phyloP scores from a whole-genome alignment of 2,329 filamentous ascomycete genomes.

The Fusarium succisae region DNA sequence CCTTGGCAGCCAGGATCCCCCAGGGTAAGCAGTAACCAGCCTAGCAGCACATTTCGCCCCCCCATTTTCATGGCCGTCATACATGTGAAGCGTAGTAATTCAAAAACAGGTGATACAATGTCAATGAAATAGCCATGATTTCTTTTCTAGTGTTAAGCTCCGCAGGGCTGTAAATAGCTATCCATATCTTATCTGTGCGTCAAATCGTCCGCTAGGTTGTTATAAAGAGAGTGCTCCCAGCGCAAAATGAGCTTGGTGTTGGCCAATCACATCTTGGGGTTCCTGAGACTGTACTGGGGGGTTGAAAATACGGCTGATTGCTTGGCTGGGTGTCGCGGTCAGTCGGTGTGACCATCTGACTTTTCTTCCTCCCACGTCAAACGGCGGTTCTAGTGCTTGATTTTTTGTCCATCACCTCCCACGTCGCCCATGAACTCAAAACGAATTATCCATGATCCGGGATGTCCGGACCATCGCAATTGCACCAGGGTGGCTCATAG shows the following conservation, averaged over 20 bases:
- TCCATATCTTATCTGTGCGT: accelerated
- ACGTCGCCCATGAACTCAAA: accelerated
- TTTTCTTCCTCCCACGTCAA: accelerated
- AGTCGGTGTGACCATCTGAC: background rate
- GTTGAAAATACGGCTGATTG: background rate
- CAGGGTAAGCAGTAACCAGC: too few relatives aligned
- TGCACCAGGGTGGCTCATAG: background rate
- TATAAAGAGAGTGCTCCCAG: accelerated
- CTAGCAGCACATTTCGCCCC: background rate
- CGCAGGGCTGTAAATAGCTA: accelerated
- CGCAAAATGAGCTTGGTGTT: accelerated
- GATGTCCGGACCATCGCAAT: background rate
- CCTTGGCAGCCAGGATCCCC: background rate
- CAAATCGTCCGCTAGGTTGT: accelerated
- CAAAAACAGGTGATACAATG: accelerated
- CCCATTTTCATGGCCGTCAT: background rate
- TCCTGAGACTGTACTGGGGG: background rate
- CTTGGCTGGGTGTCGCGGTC: accelerated
- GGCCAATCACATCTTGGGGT: accelerated
- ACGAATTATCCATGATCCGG: accelerated
- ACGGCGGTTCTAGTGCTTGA: background rate
- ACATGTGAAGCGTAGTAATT: too few relatives aligned
- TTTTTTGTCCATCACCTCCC: background rate
- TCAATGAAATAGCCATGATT: too few relatives aligned
- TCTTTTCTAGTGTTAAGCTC: too few relatives aligned